Percentiles rank a stretch among this genome's conserved stretches.
Evolutionary conservation across 305 asterid genomes (phyloP).

Genomic region (Lippia alba): DNA sequence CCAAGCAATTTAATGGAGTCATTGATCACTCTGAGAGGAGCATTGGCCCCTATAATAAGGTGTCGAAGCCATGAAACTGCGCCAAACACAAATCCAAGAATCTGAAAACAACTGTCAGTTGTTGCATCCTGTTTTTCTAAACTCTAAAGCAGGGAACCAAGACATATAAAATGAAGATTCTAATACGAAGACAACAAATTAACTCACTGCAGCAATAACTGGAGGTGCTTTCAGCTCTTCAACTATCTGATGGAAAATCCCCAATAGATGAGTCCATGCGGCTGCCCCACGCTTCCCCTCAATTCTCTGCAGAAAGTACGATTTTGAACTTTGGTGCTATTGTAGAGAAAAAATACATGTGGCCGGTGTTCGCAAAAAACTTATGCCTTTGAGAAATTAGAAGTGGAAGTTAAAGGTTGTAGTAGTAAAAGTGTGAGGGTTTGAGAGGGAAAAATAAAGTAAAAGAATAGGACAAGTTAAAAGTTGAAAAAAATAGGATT

Average conservation of each 20-base stretch:
- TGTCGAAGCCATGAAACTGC: constrained; percentile 63
- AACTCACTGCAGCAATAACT: constrained; percentile 67
- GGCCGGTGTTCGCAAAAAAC: not conserved
- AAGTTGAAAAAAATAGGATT: too few relatives aligned
- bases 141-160: not conserved
- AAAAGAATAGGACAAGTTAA: too few relatives aligned
- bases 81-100: constrained; percentile 65
- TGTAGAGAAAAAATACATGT: not conserved
- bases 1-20: constrained; percentile 65
- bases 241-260: constrained; percentile 48
- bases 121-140: not conserved
- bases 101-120: constrained; percentile 39
- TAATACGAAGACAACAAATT: not conserved
- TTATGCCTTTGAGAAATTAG: too few relatives aligned
- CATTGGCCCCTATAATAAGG: constrained; percentile 67
- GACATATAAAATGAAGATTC: too few relatives aligned
- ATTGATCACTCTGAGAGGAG: constrained; percentile 70
- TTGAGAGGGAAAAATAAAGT: too few relatives aligned
- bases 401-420: too few relatives aligned
- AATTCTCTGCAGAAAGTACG: constrained; percentile 18
- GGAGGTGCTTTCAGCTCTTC: constrained; percentile 81
- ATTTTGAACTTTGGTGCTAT: not conserved
- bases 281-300: constrained; percentile 33
- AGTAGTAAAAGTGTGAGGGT: too few relatives aligned
- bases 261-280: constrained; percentile 42